Percentiles rank a stretch among this genome's conserved stretches.
phyloP scores from a whole-genome alignment of 108 stramenopile species.

The Fragilariopsis cylindrus region DNA sequence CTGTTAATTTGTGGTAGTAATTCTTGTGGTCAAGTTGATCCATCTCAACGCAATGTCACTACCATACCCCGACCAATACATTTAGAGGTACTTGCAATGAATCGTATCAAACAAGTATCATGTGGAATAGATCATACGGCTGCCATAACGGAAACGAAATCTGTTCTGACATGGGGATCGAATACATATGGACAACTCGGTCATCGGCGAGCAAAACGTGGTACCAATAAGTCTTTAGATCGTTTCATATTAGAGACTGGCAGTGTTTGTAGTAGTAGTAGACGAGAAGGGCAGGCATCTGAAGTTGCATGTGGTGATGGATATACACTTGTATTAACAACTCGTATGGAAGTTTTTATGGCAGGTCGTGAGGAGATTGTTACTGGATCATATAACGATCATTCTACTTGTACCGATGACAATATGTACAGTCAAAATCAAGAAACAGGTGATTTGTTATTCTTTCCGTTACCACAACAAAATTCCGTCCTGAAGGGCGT shows the following conservation, averaged over 20 bases:
- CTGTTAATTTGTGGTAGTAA: slow-evolving; percentile 62
- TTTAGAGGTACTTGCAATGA: slow-evolving; percentile 41
- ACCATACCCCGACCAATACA: slow-evolving; percentile 40
- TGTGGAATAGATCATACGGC: slow-evolving; percentile 77
- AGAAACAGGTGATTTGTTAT: neutral
- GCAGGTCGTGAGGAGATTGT: slow-evolving; percentile 42
- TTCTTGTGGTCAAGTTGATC: slow-evolving; percentile 63
- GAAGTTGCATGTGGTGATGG: slow-evolving; percentile 59
- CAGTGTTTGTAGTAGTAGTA: too few species aligned
- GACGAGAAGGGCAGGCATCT: slow-evolving; percentile 28
- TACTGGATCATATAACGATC: too few species aligned
- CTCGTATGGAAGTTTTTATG: slow-evolving; percentile 60
- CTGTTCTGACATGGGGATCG: slow-evolving; percentile 73
- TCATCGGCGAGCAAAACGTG: slow-evolving; percentile 30
- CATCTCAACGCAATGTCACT: slow-evolving; percentile 30
- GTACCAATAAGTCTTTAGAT: neutral
- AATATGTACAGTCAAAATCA: slow-evolving; percentile 13
- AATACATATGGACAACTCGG: slow-evolving; percentile 70
- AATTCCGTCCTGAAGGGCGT: slow-evolving; percentile 56
- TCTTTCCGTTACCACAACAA: slow-evolving; percentile 37
- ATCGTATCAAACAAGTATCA: slow-evolving; percentile 55
- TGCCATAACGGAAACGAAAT: slow-evolving; percentile 56
- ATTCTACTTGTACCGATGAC: slow-evolving; percentile 28
- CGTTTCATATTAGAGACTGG: slow-evolving; percentile 15
- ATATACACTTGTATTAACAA: slow-evolving; percentile 69